phyloP scores from a whole-genome alignment of 495 filamentous ascomycete species.

The Daldinia grandis region DNA sequence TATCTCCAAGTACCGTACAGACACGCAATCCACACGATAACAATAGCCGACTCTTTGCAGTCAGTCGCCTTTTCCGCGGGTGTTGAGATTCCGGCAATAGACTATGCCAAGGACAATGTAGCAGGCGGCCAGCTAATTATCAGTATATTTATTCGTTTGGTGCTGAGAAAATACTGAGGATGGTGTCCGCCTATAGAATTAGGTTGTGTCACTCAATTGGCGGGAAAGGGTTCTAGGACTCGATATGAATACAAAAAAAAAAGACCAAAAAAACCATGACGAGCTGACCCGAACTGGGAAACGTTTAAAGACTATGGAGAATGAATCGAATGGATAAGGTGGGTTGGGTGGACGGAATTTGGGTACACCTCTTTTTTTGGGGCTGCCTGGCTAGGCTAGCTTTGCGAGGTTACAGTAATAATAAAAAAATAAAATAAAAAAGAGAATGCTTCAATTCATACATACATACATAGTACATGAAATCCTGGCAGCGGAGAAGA shows the following conservation, averaged over 20 bases:
- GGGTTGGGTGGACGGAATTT: slow-evolving; percentile 35
- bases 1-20: slow-evolving; percentile 30
- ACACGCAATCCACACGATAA: slow-evolving; percentile 36
- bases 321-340: slow-evolving; percentile 40
- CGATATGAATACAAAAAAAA: slow-evolving; percentile 41
- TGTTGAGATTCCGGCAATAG: slow-evolving; percentile 32
- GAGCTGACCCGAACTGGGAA: slow-evolving; percentile 42
- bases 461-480: too few species aligned
- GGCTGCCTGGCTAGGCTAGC: slow-evolving; percentile 42
- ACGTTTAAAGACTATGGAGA: slow-evolving; percentile 40
- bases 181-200: slow-evolving; percentile 35
- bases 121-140: slow-evolving; percentile 7
- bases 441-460: slow-evolving; percentile 39
- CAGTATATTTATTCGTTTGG: slow-evolving; percentile 17
- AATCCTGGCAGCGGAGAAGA: slow-evolving; percentile 36
- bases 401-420: slow-evolving; percentile 41
- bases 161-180: slow-evolving; percentile 17
- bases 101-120: slow-evolving; percentile 31
- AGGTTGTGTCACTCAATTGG: slow-evolving; percentile 44
- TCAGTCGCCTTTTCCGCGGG: slow-evolving; percentile 29
- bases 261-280: slow-evolving; percentile 38
- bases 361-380: slow-evolving; percentile 40
- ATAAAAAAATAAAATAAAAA: slow-evolving; percentile 30
- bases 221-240: slow-evolving; percentile 35
- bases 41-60: slow-evolving; percentile 31